Base-by-base conservation (phyloP, 306 rosid species). In the Cicer pinnatifidum region DNA sequence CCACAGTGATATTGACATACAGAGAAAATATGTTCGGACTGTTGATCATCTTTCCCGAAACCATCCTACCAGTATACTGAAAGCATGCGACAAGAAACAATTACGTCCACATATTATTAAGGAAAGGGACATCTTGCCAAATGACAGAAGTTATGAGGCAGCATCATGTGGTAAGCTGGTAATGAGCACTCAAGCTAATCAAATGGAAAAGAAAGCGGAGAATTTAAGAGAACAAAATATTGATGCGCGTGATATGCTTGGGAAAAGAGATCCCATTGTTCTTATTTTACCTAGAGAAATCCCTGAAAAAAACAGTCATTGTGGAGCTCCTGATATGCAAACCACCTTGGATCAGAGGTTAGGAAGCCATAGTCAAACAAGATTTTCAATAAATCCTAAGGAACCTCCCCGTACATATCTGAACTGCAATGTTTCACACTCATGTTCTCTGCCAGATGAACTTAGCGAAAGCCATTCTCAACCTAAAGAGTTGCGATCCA, bases 241-340 rank as follows among this genome's bases (percentile, higher is more conserved):
- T 57, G 33, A 44, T 77, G 84, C 74, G 61, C 83, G 58, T 67
- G 88, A 15, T 67, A 63, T 75, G 38, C 61, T 69, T 33, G 79
- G 73, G 73, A 85, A 79, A 80, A 75, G 68, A 74, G 77, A 86
- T 80, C 79, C 88, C 11, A 74, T 72, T 75, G 92, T 88, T 81
- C 85, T 89, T 51, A 83, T 83, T 78, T 52, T 86, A 78, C 90
- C 90, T 1, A 72, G 79, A 63, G 85, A 82, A 78, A 58, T 28
- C 38, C 80, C 78, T 63, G 71, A 73, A 78, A 72, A 75, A 80
- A 72, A 58, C 67, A 73, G 56, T 76, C 84, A 85, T 72, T 51
- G 79, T 67, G 80, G 81, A 69, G 85, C 73, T 80, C 83, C 87
- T 77, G 82, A 85, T 80, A 70, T 71, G 43, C 82, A 19, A 62